A percentile compares a stretch with the other conserved stretches of the same genome.
Evolutionary conservation across 345 rosid species (phyloP).

Genomic region (Populus ilicifolia): DNA sequence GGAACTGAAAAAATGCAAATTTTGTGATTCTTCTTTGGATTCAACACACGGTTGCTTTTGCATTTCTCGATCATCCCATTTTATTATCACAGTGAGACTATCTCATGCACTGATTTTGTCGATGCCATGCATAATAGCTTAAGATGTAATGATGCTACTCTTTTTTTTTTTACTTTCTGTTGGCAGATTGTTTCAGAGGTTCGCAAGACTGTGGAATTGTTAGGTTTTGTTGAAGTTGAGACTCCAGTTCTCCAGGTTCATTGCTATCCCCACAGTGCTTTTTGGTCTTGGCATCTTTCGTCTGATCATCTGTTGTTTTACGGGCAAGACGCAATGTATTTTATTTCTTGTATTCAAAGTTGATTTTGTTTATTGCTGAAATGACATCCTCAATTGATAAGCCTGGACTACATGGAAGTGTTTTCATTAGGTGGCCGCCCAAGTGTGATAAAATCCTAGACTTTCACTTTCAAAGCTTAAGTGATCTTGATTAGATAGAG

Average conservation of each 20-base stretch:
- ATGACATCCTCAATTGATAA: neutral
- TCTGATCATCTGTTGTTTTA: neutral
- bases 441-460: neutral
- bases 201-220: conserved; percentile 76
- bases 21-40: neutral
- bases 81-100: neutral
- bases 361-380: neutral
- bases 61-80: neutral
- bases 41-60: neutral
- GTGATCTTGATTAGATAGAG: no score
- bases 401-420: neutral
- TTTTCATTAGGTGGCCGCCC: neutral
- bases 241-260: conserved; percentile 96
- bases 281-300: neutral
- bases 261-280: conserved; percentile 19
- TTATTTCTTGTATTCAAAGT: neutral
- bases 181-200: conserved; percentile 78
- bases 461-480: neutral
- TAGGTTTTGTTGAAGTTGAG: conserved; percentile 86
- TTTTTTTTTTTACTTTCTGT: neutral
- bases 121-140: neutral
- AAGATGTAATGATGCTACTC: conserved; percentile 5
- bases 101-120: no score
- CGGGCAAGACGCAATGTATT: neutral
- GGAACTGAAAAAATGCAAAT: neutral